A percentile compares a stretch with the other conserved stretches of the same genome.
Conservation (phyloP, 306 rosid genomes). For the cucumber (Cucumis sativus) region Cucumber_9930_V3 NC_026660.2:4311001-4311500, state of each 20-base stretch:
- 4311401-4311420: too few species aligned
- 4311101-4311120: neutral
- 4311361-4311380: neutral
- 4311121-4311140: neutral
- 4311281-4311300: neutral
- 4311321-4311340: neutral
- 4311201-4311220: neutral
- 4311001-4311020: neutral
- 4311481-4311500: too few species aligned
- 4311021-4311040: conserved; percentile 5
- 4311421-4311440: too few species aligned
- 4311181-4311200: neutral
- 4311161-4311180: neutral
- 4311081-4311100: conserved; percentile 35
- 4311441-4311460: too few species aligned
- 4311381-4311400: neutral
- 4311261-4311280: neutral
- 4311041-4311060: conserved; percentile 21
- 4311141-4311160: neutral
- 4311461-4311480: too few species aligned
- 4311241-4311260: neutral
- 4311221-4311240: neutral
- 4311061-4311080: conserved; percentile 22
- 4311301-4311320: neutral
- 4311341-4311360: neutral